Conservation (phyloP, 2,329 filamentous ascomycete genomes). For the Lachnellula cervina region DNA sequence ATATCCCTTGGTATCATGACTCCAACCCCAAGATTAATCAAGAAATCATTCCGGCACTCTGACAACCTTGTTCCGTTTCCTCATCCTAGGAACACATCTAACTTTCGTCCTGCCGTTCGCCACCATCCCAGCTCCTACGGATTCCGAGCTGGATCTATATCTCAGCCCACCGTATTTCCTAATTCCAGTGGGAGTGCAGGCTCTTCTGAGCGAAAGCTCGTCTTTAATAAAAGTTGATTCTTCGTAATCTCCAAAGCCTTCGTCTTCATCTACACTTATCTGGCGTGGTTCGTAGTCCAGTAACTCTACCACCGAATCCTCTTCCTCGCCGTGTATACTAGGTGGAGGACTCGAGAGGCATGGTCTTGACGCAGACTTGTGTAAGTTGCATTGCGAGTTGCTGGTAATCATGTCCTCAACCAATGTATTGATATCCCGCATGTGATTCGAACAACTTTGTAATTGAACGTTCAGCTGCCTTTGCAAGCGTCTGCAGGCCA, state of each 20-base stretch:
- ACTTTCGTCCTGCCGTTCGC: slow-evolving; percentile 3
- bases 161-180: slow-evolving; percentile 15
- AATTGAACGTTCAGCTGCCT: slow-evolving; percentile 24
- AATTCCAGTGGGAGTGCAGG: slow-evolving; percentile 17
- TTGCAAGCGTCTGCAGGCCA: slow-evolving; percentile 18
- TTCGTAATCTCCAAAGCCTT: slow-evolving; percentile 21
- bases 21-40: too few relatives aligned
- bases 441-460: slow-evolving; percentile 17
- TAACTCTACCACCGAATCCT: not conserved
- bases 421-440: slow-evolving; percentile 21
- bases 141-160: slow-evolving; percentile 11
- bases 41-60: not conserved
- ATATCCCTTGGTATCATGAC: too few relatives aligned
- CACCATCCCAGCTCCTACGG: not conserved
- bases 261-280: slow-evolving; percentile 16
- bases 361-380: slow-evolving; percentile 3
- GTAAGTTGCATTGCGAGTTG: slow-evolving; percentile 21
- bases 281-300: not conserved
- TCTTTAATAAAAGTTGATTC: slow-evolving; percentile 5
- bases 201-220: slow-evolving; percentile 16
- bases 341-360: slow-evolving; percentile 2
- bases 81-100: slow-evolving; percentile 3
- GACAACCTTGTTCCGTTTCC: not conserved
- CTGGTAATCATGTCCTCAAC: slow-evolving; percentile 23
- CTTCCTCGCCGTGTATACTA: not conserved